These are phyloP conservation scores for Fusarium paranaense DNA, from an alignment of 2,329 filamentous ascomycete species.

Conservation along the genomic window DNA sequence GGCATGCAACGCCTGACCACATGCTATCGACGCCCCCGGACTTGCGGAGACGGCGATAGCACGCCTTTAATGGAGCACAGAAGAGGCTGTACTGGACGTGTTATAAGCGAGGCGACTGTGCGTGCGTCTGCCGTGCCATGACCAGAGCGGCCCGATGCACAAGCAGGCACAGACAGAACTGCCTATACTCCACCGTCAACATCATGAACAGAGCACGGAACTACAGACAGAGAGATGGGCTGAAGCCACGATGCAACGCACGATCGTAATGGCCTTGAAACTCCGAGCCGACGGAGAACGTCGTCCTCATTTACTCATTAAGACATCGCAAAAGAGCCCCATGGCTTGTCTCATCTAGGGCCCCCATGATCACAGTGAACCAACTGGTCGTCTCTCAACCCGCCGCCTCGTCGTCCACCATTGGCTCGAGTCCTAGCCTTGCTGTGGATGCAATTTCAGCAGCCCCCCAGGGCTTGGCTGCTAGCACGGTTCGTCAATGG, in stretches of 20 bases:
- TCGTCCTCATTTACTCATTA: not conserved
- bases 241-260: not conserved
- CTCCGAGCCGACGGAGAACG: not conserved
- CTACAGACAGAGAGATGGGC: not conserved
- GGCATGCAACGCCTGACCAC: slow-evolving; percentile 3
- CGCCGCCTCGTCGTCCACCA: slow-evolving; percentile 8
- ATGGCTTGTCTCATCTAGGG: slow-evolving; percentile 5
- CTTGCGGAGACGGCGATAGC: not conserved
- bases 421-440: slow-evolving; percentile 18
- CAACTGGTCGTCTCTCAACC: not conserved
- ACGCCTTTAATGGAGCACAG: not conserved
- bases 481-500: slow-evolving; percentile 24
- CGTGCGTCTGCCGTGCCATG: not conserved
- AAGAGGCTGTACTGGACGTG: not conserved
- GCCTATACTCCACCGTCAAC: not conserved
- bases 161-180: not conserved
- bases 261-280: slow-evolving; percentile 3
- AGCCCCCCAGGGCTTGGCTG: slow-evolving; percentile 9
- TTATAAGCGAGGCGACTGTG: slow-evolving; percentile 1
- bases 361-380: not conserved
- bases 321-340: not conserved
- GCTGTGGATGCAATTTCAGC: slow-evolving; percentile 27
- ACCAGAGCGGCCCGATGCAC: slow-evolving; percentile 2
- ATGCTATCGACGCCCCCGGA: not conserved
- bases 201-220: slow-evolving; percentile 8